phyloP scores from a whole-genome alignment of 2,329 filamentous ascomycete species.

The Tolypocladium endophyticum region DNA sequence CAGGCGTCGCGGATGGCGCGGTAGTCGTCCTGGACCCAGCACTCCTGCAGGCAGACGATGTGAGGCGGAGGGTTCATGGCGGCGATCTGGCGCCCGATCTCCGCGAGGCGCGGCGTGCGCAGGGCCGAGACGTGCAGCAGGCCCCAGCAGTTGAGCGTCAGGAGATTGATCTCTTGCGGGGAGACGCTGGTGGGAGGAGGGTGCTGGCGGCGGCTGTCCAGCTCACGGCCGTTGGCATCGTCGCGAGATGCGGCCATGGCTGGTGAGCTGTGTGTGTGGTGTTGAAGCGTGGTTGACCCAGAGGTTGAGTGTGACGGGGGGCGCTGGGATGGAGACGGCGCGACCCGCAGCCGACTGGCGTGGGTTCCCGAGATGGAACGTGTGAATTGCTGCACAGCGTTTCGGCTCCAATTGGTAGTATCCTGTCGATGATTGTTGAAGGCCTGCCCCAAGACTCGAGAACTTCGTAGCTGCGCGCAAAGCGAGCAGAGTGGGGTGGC shows the following conservation, averaged over 20 bases:
- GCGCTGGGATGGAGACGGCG: not conserved
- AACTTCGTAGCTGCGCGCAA: not conserved
- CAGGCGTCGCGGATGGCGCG: slow-evolving; percentile 65
- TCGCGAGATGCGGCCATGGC: not conserved
- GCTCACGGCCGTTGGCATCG: not conserved
- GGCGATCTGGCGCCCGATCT: slow-evolving; percentile 77
- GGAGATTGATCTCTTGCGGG: slow-evolving; percentile 58
- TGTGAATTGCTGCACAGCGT: not conserved
- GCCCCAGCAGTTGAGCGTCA: slow-evolving; percentile 96
- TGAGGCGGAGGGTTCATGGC: slow-evolving; percentile 57
- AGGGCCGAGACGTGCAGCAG: slow-evolving; percentile 76
- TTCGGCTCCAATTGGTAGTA: too few species aligned
- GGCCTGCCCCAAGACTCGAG: too few species aligned
- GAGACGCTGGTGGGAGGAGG: slow-evolving; percentile 1
- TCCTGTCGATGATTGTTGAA: not conserved
- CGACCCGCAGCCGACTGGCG: not conserved
- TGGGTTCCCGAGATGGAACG: not conserved
- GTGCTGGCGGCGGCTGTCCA: not conserved
- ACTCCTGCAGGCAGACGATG: slow-evolving; percentile 91
- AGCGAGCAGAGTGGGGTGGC: not conserved
- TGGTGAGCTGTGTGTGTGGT: not conserved
- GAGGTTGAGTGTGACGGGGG: not conserved
- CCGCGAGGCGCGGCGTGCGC: slow-evolving; percentile 64
- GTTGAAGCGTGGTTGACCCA: not conserved
- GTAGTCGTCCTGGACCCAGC: slow-evolving; percentile 84